Evolutionary conservation across 805 yeast genomes (phyloP).

Genomic region (Candida wancherniae): DNA sequence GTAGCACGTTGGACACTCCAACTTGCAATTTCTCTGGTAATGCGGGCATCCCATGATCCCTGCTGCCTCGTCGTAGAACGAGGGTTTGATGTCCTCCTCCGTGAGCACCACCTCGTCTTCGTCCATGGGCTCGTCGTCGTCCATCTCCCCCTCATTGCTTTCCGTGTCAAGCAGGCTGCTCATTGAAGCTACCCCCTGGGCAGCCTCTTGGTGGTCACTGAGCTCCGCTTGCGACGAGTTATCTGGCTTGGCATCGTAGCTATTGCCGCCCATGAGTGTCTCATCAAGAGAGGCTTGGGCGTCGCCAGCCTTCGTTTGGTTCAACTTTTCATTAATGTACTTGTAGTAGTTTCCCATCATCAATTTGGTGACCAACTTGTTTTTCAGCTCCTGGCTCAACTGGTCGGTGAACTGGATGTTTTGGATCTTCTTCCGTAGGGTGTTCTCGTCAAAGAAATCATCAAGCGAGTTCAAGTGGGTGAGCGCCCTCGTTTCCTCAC

Average conservation of each 20-base stretch:
- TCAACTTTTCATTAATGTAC: conserved; percentile 26
- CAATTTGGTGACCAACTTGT: conserved; percentile 52
- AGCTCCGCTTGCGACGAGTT: too few relatives aligned
- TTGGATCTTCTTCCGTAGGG: conserved; percentile 47
- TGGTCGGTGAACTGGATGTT: conserved; percentile 36
- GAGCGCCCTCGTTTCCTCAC: conserved; percentile 31
- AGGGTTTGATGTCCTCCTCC: conserved; percentile 43
- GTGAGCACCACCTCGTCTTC: conserved; percentile 45
- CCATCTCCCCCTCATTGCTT: conserved; percentile 5
- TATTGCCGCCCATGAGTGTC: too few relatives aligned
- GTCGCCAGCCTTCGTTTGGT: too few relatives aligned
- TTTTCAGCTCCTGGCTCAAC: conserved; percentile 40
- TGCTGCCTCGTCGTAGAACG: conserved; percentile 42
- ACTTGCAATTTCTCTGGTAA: conserved; percentile 76
- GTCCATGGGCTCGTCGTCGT: conserved; percentile 12
- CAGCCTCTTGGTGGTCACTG: too few relatives aligned
- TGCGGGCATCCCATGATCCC: conserved; percentile 70
- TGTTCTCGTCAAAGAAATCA: conserved; percentile 35
- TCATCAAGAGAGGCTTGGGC: too few relatives aligned
- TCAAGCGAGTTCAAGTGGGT: conserved; percentile 33
- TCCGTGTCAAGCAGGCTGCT: too few relatives aligned
- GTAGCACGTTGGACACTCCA: conserved; percentile 72
- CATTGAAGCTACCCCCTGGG: too few relatives aligned
- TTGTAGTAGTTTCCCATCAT: conserved; percentile 67
- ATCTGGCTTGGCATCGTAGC: too few relatives aligned